phyloP scores from a whole-genome alignment of 257 asterid genomes.

The Coffea eugenioides region DNA sequence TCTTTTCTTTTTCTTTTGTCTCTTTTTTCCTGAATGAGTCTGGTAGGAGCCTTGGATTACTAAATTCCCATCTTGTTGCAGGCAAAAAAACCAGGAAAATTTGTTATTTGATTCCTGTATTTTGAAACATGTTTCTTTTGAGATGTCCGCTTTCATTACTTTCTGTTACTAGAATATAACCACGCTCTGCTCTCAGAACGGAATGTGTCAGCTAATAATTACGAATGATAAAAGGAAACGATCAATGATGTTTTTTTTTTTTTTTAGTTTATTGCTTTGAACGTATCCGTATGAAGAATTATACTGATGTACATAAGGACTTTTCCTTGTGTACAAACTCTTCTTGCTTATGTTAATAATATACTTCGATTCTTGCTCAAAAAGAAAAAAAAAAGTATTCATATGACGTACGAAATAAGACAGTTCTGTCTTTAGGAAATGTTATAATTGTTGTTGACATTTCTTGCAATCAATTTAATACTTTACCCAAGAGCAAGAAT shows the following conservation, averaged over 20 bases:
- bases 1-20: no score
- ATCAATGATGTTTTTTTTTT: constrained; percentile 1
- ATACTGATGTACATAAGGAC: no score
- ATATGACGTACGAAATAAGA: neutral
- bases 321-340: no score
- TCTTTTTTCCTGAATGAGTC: no score
- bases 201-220: neutral
- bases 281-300: neutral
- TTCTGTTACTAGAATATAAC: neutral
- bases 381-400: no score
- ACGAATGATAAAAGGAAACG: neutral
- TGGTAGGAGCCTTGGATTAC: neutral
- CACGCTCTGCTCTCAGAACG: neutral
- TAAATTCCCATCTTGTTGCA: neutral
- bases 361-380: no score
- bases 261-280: neutral
- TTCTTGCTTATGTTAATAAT: no score
- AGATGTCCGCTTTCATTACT: neutral
- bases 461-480: neutral
- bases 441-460: neutral
- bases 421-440: neutral
- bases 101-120: neutral
- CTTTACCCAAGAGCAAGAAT: no score
- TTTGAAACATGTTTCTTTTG: neutral
- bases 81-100: neutral